Evolutionary conservation across 352 stramenopile species (phyloP).

Genomic region (Pythium myriotylum): DNA sequence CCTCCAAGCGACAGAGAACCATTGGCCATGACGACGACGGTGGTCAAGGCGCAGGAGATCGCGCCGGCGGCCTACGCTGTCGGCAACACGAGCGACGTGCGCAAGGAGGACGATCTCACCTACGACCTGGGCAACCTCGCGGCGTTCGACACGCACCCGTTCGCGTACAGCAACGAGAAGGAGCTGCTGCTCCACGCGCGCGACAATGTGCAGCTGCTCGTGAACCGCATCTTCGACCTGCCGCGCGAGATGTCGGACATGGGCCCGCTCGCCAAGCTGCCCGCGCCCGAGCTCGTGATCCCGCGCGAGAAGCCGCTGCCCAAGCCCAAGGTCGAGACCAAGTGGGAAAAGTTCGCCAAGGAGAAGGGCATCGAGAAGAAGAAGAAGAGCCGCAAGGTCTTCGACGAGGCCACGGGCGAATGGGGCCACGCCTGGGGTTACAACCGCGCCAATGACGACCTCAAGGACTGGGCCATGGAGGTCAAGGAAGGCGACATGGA

Average conservation of each 20-base stretch:
- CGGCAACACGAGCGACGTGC: conserved; percentile 60
- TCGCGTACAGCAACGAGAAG: conserved; percentile 85
- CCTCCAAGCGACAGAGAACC: conserved; percentile 5
- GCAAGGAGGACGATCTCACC: conserved; percentile 82
- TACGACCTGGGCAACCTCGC: conserved; percentile 92
- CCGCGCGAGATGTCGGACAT: conserved; percentile 93
- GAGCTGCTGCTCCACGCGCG: conserved; percentile 88
- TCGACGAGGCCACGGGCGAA: conserved; percentile 93
- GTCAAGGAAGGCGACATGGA: conserved; percentile 92
- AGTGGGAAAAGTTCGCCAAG: conserved; percentile 99
- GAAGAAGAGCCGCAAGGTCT: conserved; percentile 97
- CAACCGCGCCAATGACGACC: conserved; percentile 82
- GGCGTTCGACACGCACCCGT: conserved; percentile 89
- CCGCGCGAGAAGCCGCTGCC: conserved; percentile 90
- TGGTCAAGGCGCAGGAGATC: conserved; percentile 84
- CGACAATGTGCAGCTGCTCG: conserved; percentile 94
- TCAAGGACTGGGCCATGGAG: conserved; percentile 95
- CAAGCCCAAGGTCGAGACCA: conserved; percentile 95
- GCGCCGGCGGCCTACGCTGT: conserved; percentile 71
- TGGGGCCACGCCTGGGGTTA: conserved; percentile 95
- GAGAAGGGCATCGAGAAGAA: conserved; percentile 97
- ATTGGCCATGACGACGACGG: conserved; percentile 22
- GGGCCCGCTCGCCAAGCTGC: conserved; percentile 87
- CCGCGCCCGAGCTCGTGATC: conserved; percentile 62
- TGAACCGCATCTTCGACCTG: conserved; percentile 92